Evolutionary conservation across 192 early-diverging fungal species (phyloP), one percentile per base, ranked within the genome.

Genomic region (Funneliformis mosseae): DNA sequence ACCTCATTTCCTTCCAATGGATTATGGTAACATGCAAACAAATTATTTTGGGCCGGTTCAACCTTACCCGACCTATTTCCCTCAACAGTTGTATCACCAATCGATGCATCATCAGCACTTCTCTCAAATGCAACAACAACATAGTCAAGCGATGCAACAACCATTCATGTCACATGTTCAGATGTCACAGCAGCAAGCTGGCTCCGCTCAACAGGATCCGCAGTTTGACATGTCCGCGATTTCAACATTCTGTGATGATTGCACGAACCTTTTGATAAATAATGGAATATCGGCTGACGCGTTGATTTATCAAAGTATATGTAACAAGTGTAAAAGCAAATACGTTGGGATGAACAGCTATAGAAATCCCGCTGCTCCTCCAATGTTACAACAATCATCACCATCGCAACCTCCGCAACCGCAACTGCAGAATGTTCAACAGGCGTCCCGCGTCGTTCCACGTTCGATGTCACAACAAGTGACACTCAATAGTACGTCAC

Each of bases 321-420:
- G 74, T 60, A 75, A 60, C 10, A 41, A 75, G 59, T 75, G 74
- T 18, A 75, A 59, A 38, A 43, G 11, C 14, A 75, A 59, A 59
- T 74, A 25, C 55, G 28, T 18, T 45, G n/a, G 5, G 6, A 59
- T 25, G 3, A 33, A 28, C 25, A 42, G n/a, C 5, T 21, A 38
- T 75, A 10, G 25, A 23, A 38, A 39, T 23, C 5, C 3, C 27
- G 16, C 46, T 46, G 18, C 25, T 55, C 23, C n/a, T 23, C 8
- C 16, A 42, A 38, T 43, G 7, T 14, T 41, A 38, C 28, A 71
- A 18, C 69, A 71, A 42, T 18, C n/a, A 39, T 8, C 41, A 16
- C 69, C 0, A 38, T 21, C 14, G 33, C 33, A 33, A 11, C 69
- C 11, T 11, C 14, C 12, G 64, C 25, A 12, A 67, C 64, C 12